Percentiles rank a stretch among this genome's conserved stretches.
phyloP scores from a whole-genome alignment of 495 filamentous ascomycete species.

The Trichoderma parareesei region DNA sequence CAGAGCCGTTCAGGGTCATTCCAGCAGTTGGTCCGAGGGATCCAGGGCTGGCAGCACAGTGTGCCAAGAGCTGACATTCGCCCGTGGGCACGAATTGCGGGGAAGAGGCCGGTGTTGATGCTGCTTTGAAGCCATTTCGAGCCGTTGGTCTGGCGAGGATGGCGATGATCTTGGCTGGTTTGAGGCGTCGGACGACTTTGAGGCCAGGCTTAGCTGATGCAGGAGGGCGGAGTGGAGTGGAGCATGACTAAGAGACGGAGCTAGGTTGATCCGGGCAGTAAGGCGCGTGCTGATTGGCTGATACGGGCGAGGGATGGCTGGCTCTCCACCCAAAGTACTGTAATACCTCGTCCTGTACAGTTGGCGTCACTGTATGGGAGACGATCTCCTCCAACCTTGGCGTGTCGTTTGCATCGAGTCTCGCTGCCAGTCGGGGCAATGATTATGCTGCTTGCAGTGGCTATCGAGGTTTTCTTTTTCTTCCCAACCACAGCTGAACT shows the following conservation, averaged over 20 bases:
- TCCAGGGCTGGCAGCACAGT: neutral
- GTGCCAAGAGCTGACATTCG: neutral
- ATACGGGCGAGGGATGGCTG: too few relatives aligned
- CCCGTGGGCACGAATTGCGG: neutral
- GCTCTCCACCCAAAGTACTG: too few relatives aligned
- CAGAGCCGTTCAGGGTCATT: too few relatives aligned
- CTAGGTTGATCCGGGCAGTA: slow-evolving; percentile 3
- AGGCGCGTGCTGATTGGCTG: neutral
- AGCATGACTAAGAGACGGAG: neutral
- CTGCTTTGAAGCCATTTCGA: neutral
- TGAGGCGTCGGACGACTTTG: neutral
- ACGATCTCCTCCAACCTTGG: too few relatives aligned
- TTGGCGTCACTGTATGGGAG: too few relatives aligned
- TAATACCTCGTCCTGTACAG: too few relatives aligned
- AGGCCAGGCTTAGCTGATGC: neutral
- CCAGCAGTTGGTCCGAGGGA: neutral
- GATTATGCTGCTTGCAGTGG: too few relatives aligned
- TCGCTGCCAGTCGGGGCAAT: too few relatives aligned
- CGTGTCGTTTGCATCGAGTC: too few relatives aligned
- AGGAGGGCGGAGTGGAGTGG: slow-evolving; percentile 6
- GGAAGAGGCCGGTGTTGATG: neutral
- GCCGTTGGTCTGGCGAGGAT: neutral
- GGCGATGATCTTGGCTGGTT: neutral
- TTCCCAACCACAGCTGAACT: neutral
- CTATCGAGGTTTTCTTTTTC: neutral